Evolutionary conservation across 345 rosid species (phyloP).

Genomic region (Rhodamnia argentea): DNA sequence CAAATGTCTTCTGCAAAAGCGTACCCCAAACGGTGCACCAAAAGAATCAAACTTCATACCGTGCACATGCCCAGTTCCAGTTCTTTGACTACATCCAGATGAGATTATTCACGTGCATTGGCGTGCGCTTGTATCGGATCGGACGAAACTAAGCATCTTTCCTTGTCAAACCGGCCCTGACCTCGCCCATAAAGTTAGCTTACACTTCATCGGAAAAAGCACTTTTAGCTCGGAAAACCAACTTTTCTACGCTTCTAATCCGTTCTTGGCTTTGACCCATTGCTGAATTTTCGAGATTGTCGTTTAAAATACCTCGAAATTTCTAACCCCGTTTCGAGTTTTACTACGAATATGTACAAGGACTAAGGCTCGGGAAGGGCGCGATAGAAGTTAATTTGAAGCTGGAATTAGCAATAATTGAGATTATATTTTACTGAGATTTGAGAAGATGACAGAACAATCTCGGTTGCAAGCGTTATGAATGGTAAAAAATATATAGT

Average conservation of each 20-base stretch:
- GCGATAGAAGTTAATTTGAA: background rate
- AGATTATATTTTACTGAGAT: background rate
- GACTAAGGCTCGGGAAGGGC: background rate
- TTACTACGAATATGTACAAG: rapidly evolving
- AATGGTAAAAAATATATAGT: too few species aligned
- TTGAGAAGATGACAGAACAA: too few species aligned
- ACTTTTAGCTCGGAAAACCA: background rate
- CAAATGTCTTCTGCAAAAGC: too few species aligned
- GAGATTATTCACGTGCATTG: background rate
- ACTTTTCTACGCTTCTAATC: background rate
- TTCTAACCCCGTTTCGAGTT: background rate
- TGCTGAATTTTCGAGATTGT: background rate
- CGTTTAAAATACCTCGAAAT: background rate
- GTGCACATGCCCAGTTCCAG: background rate
- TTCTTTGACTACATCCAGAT: background rate
- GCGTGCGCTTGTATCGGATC: background rate
- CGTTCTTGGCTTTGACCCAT: background rate
- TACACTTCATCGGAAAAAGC: background rate
- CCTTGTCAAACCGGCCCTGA: background rate
- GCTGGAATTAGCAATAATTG: background rate
- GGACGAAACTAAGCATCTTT: background rate
- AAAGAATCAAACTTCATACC: background rate
- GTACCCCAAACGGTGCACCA: too few species aligned
- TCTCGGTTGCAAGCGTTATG: too few species aligned
- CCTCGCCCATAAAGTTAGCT: background rate